Evolutionary conservation across 176 grass and related monocot species (phyloP).

Genomic region (Zoysia pacifica): DNA sequence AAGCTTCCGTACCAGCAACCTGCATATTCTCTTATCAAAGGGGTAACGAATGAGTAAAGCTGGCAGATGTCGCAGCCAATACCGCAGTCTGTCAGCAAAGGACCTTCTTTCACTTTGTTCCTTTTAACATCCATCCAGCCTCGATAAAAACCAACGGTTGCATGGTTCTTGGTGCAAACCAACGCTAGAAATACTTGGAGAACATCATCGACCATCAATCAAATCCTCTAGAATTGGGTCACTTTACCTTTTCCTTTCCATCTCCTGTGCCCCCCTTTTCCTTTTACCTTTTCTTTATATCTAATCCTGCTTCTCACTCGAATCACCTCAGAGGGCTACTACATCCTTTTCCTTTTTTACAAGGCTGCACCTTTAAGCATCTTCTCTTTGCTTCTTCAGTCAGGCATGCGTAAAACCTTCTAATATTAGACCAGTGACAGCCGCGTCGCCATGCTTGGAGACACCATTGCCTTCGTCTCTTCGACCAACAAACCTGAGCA

Average conservation of each 20-base stretch:
- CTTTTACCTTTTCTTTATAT: conserved; percentile 49
- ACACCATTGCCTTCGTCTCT: conserved; percentile 30
- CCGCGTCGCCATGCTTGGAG: conserved; percentile 11
- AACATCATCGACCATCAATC: background rate
- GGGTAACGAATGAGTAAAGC: conserved; percentile 42
- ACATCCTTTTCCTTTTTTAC: background rate
- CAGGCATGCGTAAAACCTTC: conserved; percentile 48
- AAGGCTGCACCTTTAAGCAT: conserved; percentile 55
- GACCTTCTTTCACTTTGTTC: conserved; percentile 6
- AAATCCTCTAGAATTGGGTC: conserved; percentile 27
- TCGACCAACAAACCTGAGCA: conserved; percentile 26
- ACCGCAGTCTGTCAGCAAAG: conserved; percentile 1
- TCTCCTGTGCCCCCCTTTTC: conserved; percentile 11
- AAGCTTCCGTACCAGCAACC: conserved; percentile 21
- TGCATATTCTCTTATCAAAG: conserved; percentile 47
- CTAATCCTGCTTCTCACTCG: conserved; percentile 17
- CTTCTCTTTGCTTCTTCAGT: conserved; percentile 75
- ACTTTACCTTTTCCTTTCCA: conserved; percentile 50
- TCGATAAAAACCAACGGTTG: background rate
- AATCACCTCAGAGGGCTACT: background rate
- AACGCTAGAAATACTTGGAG: conserved; percentile 4
- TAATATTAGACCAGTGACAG: conserved; percentile 49
- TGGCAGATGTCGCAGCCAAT: background rate
- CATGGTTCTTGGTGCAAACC: background rate
- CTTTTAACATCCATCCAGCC: conserved; percentile 22